Base-by-base conservation (phyloP, 352 stramenopile genomes). In the Aphanomyces astaci region DNA sequence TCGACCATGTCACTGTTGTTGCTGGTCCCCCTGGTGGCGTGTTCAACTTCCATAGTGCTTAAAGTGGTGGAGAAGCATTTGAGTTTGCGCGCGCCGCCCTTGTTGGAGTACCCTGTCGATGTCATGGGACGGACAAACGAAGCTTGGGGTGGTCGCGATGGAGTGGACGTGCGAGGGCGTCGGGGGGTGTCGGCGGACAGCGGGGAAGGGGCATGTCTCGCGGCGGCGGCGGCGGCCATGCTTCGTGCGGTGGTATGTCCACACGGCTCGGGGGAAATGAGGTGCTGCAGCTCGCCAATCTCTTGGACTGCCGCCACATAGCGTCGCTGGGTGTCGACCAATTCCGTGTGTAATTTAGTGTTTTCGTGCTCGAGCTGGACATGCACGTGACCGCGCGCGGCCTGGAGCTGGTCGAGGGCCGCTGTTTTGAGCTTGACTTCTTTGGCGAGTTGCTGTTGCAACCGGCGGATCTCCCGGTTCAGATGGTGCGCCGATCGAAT, bases 391-490 rank as follows among this genome's bases (percentile, higher is more conserved):
- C 73, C 66, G 52, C 82, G 78, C 10, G 78, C 73, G 2, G 78
- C 73, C 0, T 74, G 65, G 2, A 78, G 60, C 51, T 87, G 76
- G 3, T 83, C 73, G 48, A 81, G 75, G 1, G 88, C 77, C 10
- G 66, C 40, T 10, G 67, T 62, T 48, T 88, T 90, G 15, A 76
- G 54, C 19, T 74, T 78, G 9, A 65, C 78, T 65, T 92, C 84
- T 11, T 74, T 76, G 0, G 72, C 62, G 13, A 92, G 70, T 62
- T 92, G 81, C 60, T 81, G 73, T 62, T 87, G 79, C 22, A 92
- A 53, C 2, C 84, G 79, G 46, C 76, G 76, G 59, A 92, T 87
- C 64, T 90, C 80, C 30, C 82, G 86, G 59, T 90, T 79, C 43
- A 78, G 84, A 46, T 92, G 84, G 2, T 77, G 76, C 33, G 66